These are phyloP conservation scores for maize (Zea mays) DNA, from an alignment of 176 grass and related monocot genomes.

Conservation along the genomic window DNA sequence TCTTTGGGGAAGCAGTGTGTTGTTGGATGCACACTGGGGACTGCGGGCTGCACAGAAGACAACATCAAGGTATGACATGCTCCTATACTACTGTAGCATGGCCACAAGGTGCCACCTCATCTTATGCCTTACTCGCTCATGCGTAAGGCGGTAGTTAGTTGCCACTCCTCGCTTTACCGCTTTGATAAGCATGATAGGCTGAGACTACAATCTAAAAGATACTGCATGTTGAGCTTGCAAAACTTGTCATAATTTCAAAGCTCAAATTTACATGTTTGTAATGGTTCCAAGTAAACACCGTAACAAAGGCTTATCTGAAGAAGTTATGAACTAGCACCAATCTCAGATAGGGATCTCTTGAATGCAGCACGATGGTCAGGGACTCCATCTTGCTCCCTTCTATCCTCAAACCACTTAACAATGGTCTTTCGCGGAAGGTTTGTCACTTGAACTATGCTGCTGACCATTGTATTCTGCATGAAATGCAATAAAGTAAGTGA, in stretches of 20 bases:
- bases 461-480: constrained; percentile 78
- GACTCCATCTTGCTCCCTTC: constrained; percentile 64
- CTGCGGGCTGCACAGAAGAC: too few relatives aligned
- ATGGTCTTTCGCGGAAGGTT: constrained; percentile 81
- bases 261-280: constrained; percentile 46
- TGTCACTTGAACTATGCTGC: constrained; percentile 88
- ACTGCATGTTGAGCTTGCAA: constrained; percentile 19
- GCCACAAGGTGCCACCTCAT: too few relatives aligned
- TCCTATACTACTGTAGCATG: too few relatives aligned
- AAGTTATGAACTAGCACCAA: constrained; percentile 42
- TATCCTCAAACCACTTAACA: constrained; percentile 94
- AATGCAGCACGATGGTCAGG: constrained; percentile 51
- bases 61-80: too few relatives aligned
- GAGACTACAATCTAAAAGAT: constrained; percentile 36
- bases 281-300: constrained; percentile 17
- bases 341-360: constrained; percentile 54
- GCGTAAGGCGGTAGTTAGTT: too few relatives aligned
- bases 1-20: too few relatives aligned
- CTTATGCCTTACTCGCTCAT: neutral
- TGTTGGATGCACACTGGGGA: too few relatives aligned
- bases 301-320: constrained; percentile 33
- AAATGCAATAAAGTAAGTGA: constrained; percentile 36
- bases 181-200: neutral
- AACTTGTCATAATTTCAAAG: constrained; percentile 27
- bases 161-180: too few relatives aligned